A percentile compares a stretch with the other conserved stretches of the same genome.
phyloP scores from a whole-genome alignment of 164 flowering plant species.

The Protea cynaroides region DNA sequence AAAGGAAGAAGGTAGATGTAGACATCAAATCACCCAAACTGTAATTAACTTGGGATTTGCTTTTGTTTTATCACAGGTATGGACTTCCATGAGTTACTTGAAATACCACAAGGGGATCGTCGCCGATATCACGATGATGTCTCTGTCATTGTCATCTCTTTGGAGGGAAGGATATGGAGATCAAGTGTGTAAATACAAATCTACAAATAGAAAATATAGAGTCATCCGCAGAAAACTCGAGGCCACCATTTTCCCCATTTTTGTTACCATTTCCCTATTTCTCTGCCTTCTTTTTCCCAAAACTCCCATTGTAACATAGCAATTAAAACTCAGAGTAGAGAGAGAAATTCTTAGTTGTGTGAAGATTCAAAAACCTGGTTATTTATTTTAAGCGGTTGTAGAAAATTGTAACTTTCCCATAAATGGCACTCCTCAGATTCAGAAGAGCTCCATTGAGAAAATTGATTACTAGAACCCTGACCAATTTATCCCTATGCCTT shows the following conservation, averaged over 20 bases:
- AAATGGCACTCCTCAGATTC: conserved; percentile 29
- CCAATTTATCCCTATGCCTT: conserved; percentile 9
- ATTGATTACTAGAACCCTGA: conserved; percentile 3
- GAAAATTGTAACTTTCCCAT: conserved; percentile 37
- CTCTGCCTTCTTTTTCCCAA: not conserved
- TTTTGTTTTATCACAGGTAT: conserved; percentile 37
- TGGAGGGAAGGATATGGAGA: conserved; percentile 79
- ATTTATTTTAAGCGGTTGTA: conserved; percentile 27
- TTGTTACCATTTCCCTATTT: not conserved
- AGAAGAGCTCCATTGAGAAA: conserved; percentile 12
- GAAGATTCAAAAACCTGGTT: conserved; percentile 33
- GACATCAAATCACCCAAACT: too few relatives aligned
- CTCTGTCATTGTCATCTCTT: conserved; percentile 62
- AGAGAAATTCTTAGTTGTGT: conserved; percentile 17
- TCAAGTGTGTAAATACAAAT: conserved; percentile 51
- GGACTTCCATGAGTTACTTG: conserved; percentile 72
- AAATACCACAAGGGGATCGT: conserved; percentile 77
- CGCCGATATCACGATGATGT: conserved; percentile 75
- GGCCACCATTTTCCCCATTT: not conserved
- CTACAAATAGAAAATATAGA: not conserved
- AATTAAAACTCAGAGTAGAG: not conserved
- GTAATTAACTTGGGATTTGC: too few relatives aligned
- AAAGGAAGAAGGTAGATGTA: too few relatives aligned
- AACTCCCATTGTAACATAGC: not conserved
- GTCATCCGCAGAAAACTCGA: not conserved